phyloP scores from a whole-genome alignment of 2,329 filamentous ascomycete species.

The Fusarium albosuccineum region DNA sequence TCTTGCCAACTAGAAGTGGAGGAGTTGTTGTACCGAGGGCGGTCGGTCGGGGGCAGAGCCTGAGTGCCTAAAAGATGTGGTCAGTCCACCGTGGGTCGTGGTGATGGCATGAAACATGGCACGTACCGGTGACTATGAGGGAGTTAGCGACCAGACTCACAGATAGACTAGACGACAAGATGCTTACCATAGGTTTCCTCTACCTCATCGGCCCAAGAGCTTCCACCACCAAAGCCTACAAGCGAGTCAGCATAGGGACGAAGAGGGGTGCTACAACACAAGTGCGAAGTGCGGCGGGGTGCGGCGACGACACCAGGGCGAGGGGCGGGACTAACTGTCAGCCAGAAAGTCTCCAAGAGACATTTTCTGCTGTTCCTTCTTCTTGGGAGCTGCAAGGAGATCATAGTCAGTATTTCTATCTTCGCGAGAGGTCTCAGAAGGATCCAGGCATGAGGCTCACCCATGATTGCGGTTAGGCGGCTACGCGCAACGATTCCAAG shows the following conservation, averaged over 20 bases:
- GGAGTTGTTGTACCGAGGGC: constrained; percentile 51
- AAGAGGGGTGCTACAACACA: constrained; percentile 38
- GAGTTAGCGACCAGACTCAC: constrained; percentile 48
- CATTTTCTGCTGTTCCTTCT: constrained; percentile 96
- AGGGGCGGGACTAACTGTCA: constrained; percentile 77
- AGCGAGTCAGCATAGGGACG: constrained; percentile 43
- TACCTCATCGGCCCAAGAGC: constrained; percentile 99
- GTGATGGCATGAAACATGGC: constrained; percentile 21
- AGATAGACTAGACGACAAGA: constrained; percentile 14
- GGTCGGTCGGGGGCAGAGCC: constrained; percentile 65
- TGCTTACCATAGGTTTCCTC: constrained; percentile 86
- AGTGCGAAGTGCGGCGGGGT: constrained; percentile 39
- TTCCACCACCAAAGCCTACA: constrained; percentile 72
- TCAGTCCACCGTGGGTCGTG: constrained; percentile 42
- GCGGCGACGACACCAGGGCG: constrained; percentile 42
- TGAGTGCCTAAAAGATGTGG: constrained; percentile 63
- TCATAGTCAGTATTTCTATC: constrained; percentile 21
- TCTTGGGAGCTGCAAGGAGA: constrained; percentile 79
- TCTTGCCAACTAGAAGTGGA: constrained; percentile 58
- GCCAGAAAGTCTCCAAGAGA: constrained; percentile 95
- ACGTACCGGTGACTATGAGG: constrained; percentile 54
- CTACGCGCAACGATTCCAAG: constrained; percentile 61
- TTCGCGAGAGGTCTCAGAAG: constrained; percentile 11
- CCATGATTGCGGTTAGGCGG: constrained; percentile 71
- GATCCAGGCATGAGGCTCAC: constrained; percentile 56